phyloP scores from a whole-genome alignment of 148 eudicot species.

The Fallopia convolvulus region DNA sequence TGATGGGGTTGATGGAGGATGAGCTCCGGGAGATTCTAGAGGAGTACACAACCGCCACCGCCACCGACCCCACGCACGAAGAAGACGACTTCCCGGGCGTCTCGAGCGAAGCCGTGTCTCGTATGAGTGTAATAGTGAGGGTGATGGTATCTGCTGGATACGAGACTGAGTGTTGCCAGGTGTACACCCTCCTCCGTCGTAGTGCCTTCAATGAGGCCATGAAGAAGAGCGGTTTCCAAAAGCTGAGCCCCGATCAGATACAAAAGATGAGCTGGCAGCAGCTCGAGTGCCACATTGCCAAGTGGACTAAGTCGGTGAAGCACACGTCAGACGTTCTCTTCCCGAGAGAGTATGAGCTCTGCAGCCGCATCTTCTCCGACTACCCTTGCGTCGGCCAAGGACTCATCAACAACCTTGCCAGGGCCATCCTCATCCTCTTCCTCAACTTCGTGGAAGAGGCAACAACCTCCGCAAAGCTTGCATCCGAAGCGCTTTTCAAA shows the following conservation, averaged over 20 bases:
- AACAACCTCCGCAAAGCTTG: background rate
- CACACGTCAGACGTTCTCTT: constrained; percentile 24
- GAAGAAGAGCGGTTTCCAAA: constrained; percentile 23
- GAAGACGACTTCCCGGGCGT: constrained; percentile 22
- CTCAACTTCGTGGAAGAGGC: background rate
- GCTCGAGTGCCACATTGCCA: constrained; percentile 22
- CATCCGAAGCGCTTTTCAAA: background rate
- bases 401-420: constrained; percentile 30
- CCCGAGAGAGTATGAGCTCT: constrained; percentile 26
- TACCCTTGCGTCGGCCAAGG: constrained; percentile 18
- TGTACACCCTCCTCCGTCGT: constrained; percentile 21
- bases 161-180: constrained; percentile 32
- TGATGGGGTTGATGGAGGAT: constrained; percentile 7
- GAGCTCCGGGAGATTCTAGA: background rate
- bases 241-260: constrained; percentile 22
- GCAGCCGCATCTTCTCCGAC: constrained; percentile 19
- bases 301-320: constrained; percentile 27
- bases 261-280: constrained; percentile 33
- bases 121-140: constrained; percentile 19
- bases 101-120: constrained; percentile 13
- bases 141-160: constrained; percentile 28
- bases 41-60: background rate
- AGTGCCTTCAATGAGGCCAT: constrained; percentile 30
- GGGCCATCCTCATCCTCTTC: constrained; percentile 1
- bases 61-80: background rate